Base-by-base conservation (phyloP, 345 rosid species). In the Eucalyptus coolabah region DNA sequence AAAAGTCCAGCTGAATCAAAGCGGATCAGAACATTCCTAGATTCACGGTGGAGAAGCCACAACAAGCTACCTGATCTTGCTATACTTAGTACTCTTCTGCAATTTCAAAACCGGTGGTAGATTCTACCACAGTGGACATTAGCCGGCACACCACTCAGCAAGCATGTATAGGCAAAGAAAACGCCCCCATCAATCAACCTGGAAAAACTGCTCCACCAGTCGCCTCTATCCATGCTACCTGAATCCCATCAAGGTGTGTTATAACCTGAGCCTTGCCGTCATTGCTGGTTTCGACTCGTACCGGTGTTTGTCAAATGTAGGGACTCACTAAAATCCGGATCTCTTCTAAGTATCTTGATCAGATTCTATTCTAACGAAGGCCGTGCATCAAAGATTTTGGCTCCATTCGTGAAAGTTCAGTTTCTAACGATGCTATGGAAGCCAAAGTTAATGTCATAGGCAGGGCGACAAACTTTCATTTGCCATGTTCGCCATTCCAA, bases 121-220 rank as follows among this genome's bases (percentile, higher is more conserved):
- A 69, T 69, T 69, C 81, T 9, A 18, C 44, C 3, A 69, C 44
- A 8, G 14, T 18, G 81, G 81, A 69, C 44, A 32, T 67, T 32
- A 34, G 81, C 37, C 4, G 14, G 26, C 44, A 17, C 44, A 34
- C 44, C 26, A 4, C 81, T 69, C 8, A 6, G 81, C 81, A 69
- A 69, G 81, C 81, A 18, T 69, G 81, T 34, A 18, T 18, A 34
- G 81, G 81, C 14, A 69, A 9, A 34, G 26, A 69, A 34, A 69
- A 69, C 24, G 8, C 26, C 19, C 40, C 80, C 42, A 67, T 67
- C 42, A 63, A 63, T 63, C 34, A 2, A 65, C 40, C 40, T 8
- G 6, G 95, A 93, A 89, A 94, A 94, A 82, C 88, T 93, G 69
- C 94, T 93, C 97, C 96, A 96, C 86, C 94, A 91, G 77, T 92